Conservation (phyloP, 2,329 filamentous ascomycete genomes). For the Penicillium sp. region DNA sequence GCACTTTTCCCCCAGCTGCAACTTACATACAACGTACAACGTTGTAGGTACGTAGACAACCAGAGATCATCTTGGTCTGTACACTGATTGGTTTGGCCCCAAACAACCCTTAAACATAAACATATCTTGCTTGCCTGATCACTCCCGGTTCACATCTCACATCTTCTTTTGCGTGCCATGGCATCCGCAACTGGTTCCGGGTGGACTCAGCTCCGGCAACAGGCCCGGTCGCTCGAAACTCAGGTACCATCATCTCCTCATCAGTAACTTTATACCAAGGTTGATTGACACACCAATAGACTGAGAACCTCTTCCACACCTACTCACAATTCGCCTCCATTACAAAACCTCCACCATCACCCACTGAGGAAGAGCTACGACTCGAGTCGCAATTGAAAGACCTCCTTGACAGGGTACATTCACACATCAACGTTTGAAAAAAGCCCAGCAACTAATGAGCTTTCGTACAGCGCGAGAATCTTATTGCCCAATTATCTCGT, state of each 20-base stretch:
- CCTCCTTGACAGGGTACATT: constrained; percentile 59
- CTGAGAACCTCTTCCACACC: constrained; percentile 66
- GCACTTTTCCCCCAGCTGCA: constrained; percentile 2
- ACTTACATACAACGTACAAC: no score
- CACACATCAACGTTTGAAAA: not conserved
- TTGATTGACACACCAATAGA: constrained; percentile 54
- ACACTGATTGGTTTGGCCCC: not conserved
- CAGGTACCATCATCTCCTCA: constrained; percentile 62
- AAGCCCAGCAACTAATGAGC: constrained; percentile 8
- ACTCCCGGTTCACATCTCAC: not conserved
- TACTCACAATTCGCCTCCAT: constrained; percentile 90
- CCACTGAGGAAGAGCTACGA: constrained; percentile 77
- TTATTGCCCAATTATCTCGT: constrained; percentile 78
- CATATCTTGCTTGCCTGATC: not conserved
- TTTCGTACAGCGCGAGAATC: constrained; percentile 66
- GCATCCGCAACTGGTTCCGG: constrained; percentile 60
- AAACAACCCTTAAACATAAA: not conserved
- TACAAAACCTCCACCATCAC: constrained; percentile 74
- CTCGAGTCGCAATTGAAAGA: constrained; percentile 82
- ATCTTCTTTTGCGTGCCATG: constrained; percentile 41
- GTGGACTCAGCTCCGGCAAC: constrained; percentile 93
- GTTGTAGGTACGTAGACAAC: constrained; percentile 2
- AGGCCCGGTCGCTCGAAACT: constrained; percentile 82
- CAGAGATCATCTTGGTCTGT: constrained; percentile 6
- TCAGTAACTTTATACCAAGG: not conserved